A percentile compares a stretch with the other conserved stretches of the same genome.
These are phyloP conservation scores for Pseudovirgaria hyperparasitica DNA, from an alignment of 2,329 filamentous ascomycete genomes.

Conservation along the genomic window DNA sequence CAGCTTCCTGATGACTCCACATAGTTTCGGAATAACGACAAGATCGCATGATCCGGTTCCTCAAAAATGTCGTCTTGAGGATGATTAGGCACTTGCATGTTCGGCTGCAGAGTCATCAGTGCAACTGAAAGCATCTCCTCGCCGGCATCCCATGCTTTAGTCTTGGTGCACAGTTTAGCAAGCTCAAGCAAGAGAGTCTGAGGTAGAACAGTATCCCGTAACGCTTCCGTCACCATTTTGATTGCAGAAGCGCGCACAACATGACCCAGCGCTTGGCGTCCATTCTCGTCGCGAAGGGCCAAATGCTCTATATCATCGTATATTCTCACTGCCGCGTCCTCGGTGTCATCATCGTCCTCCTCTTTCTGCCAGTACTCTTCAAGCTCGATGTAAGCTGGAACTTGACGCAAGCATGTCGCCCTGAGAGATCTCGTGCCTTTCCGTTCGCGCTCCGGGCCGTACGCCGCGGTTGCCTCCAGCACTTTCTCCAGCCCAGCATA, in stretches of 20 bases:
- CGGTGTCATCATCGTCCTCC: constrained; percentile 16
- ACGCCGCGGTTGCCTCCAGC: constrained; percentile 16
- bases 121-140: constrained; percentile 20
- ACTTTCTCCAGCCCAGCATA: constrained; percentile 21
- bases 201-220: constrained; percentile 19
- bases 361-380: constrained; percentile 23
- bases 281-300: constrained; percentile 17
- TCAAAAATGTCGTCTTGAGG: constrained; percentile 17
- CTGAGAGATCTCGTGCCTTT: constrained; percentile 25
- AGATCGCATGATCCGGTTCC: constrained; percentile 12
- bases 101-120: constrained; percentile 13
- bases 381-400: constrained; percentile 28
- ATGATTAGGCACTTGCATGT: constrained; percentile 13
- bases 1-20: constrained; percentile 16
- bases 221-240: constrained; percentile 21
- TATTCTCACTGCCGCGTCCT: constrained; percentile 24
- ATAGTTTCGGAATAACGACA: constrained; percentile 15
- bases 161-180: constrained; percentile 16
- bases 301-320: constrained; percentile 28
- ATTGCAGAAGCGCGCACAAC: constrained; percentile 29
- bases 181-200: constrained; percentile 13
- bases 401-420: constrained; percentile 23
- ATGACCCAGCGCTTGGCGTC: constrained; percentile 27
- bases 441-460: constrained; percentile 10
- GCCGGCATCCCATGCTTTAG: constrained; percentile 20